A percentile compares a stretch with the other conserved stretches of the same genome.
These are phyloP conservation scores for Petunia axillaris DNA, from an alignment of 257 asterid genomes.

Conservation along the genomic window DNA sequence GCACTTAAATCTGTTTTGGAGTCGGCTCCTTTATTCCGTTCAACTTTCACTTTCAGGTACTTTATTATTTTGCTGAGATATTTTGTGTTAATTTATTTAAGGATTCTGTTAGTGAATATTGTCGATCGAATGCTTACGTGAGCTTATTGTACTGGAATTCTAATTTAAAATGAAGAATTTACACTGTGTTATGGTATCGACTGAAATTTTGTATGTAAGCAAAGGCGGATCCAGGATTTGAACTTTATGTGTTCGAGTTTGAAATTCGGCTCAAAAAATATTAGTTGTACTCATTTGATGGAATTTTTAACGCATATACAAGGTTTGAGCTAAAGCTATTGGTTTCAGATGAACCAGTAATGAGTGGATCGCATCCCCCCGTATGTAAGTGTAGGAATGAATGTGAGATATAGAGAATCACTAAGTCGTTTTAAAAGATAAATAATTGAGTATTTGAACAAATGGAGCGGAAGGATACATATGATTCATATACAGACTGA, in stretches of 20 bases:
- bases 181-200: too few relatives aligned
- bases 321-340: too few relatives aligned
- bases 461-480: neutral
- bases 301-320: too few relatives aligned
- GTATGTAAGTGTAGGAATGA: neutral
- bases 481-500: neutral
- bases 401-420: neutral
- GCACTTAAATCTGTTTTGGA: conserved; percentile 74
- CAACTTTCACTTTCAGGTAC: conserved; percentile 86
- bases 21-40: conserved; percentile 72
- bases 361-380: too few relatives aligned
- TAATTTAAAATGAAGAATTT: too few relatives aligned
- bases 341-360: too few relatives aligned
- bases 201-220: too few relatives aligned
- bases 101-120: neutral
- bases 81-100: neutral
- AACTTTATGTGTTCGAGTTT: too few relatives aligned
- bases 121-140: neutral
- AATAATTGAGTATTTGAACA: neutral
- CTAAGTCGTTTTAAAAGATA: too few relatives aligned
- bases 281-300: too few relatives aligned
- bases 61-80: neutral
- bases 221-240: too few relatives aligned
- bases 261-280: too few relatives aligned
- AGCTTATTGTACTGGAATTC: neutral